Percentiles rank a stretch among this genome's conserved stretches.
Evolutionary conservation across 257 asterid genomes (phyloP).

Genomic region (Ligustrum vulgare): DNA sequence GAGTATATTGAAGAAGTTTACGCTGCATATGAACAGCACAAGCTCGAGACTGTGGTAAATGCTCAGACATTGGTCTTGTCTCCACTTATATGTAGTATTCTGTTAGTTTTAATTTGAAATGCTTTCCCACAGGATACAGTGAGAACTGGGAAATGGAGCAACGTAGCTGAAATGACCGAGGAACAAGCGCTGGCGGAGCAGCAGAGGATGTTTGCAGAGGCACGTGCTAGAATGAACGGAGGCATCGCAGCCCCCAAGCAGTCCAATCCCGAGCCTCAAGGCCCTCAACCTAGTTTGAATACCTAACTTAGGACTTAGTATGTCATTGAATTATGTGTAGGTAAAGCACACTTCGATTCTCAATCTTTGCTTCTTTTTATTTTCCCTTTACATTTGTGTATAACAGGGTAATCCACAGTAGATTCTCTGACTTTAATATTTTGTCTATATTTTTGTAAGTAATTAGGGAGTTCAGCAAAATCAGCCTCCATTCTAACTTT

Average conservation of each 20-base stretch:
- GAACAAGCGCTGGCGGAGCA: slow-evolving; percentile 89
- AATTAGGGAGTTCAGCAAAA: slow-evolving; percentile 18
- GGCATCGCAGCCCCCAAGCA: slow-evolving; percentile 59
- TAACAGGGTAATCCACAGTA: slow-evolving; percentile 22
- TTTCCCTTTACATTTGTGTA: slow-evolving; percentile 12
- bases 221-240: slow-evolving; percentile 95
- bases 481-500: no score
- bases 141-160: slow-evolving; percentile 72
- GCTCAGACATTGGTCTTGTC: background rate
- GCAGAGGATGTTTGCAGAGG: slow-evolving; percentile 98
- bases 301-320: slow-evolving; percentile 38
- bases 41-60: slow-evolving; percentile 78
- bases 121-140: slow-evolving; percentile 59
- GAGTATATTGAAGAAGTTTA: slow-evolving; percentile 90
- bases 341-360: slow-evolving; percentile 18
- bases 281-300: slow-evolving; percentile 35
- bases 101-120: slow-evolving; percentile 4
- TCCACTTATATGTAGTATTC: background rate
- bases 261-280: slow-evolving; percentile 49
- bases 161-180: slow-evolving; percentile 87
- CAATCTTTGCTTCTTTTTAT: slow-evolving; percentile 15
- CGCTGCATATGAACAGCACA: slow-evolving; percentile 96
- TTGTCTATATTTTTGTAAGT: slow-evolving; percentile 25
- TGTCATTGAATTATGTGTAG: slow-evolving; percentile 22
- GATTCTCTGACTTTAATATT: slow-evolving; percentile 14